Percentiles rank a stretch among this genome's conserved stretches.
Evolutionary conservation across 2,329 filamentous ascomycete species (phyloP).

Genomic region (Exophiala xenobiotica): DNA sequence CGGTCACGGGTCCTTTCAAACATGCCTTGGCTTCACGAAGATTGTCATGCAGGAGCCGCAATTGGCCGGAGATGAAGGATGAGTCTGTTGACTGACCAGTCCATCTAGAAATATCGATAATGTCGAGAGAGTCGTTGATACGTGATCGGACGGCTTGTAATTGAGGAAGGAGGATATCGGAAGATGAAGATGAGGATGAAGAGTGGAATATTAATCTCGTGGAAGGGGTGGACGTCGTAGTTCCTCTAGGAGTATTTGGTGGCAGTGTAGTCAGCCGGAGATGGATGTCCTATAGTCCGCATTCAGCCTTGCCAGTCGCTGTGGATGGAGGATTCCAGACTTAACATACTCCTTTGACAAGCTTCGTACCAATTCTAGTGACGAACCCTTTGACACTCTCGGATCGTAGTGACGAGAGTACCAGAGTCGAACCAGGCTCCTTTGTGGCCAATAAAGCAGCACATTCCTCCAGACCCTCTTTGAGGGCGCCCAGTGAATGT

Average conservation of each 20-base stretch:
- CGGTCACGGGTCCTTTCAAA: conserved; percentile 50
- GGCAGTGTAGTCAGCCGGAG: conserved; percentile 71
- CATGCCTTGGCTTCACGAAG: conserved; percentile 59
- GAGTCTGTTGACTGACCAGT: conserved; percentile 64
- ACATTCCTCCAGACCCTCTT: conserved; percentile 80
- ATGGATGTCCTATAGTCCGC: conserved; percentile 68
- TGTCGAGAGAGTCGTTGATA: conserved; percentile 78
- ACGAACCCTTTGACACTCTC: conserved; percentile 91
- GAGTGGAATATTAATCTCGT: conserved; percentile 53
- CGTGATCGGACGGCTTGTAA: conserved; percentile 71
- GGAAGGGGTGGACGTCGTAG: conserved; percentile 44
- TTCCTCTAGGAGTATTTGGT: conserved; percentile 38
- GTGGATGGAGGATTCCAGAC: too few species aligned
- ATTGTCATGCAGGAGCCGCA: conserved; percentile 59
- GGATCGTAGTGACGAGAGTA: conserved; percentile 80
- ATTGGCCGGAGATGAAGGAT: conserved; percentile 58
- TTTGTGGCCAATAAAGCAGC: conserved; percentile 80
- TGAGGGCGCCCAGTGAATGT: conserved; percentile 60
- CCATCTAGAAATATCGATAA: conserved; percentile 74
- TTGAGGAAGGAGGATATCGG: conserved; percentile 64
- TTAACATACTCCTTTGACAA: conserved; percentile 83
- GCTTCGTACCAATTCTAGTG: conserved; percentile 82
- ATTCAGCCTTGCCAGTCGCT: too few species aligned
- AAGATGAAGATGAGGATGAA: conserved; percentile 53
- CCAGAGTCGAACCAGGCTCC: conserved; percentile 83